Evolutionary conservation across 2,329 filamentous ascomycete species (phyloP).

Genomic region (Penicillium sp.): DNA sequence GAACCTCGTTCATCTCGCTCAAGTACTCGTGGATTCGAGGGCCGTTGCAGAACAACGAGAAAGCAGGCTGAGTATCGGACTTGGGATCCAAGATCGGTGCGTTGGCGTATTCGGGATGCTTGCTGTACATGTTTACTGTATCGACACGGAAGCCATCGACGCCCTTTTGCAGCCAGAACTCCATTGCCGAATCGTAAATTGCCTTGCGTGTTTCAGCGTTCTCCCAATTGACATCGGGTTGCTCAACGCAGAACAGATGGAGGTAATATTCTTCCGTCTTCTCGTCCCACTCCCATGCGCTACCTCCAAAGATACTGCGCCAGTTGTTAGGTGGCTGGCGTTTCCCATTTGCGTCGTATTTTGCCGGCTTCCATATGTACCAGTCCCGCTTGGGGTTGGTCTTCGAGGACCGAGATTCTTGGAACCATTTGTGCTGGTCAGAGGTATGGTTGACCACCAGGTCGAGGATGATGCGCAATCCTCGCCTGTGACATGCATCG

Average conservation of each 20-base stretch:
- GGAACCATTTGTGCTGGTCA: slow-evolving; percentile 68
- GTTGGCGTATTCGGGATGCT: slow-evolving; percentile 51
- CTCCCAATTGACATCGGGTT: slow-evolving; percentile 81
- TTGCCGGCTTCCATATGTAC: slow-evolving; percentile 58
- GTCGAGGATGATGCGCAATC: slow-evolving; percentile 69
- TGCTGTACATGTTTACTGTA: slow-evolving; percentile 66
- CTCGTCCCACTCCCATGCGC: slow-evolving; percentile 70
- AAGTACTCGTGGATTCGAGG: slow-evolving; percentile 70
- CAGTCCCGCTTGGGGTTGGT: slow-evolving; percentile 64
- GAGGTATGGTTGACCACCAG: slow-evolving; percentile 75
- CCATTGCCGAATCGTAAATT: slow-evolving; percentile 67
- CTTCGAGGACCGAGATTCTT: slow-evolving; percentile 60
- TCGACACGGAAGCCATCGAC: slow-evolving; percentile 71
- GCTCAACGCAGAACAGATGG: slow-evolving; percentile 69
- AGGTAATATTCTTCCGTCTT: slow-evolving; percentile 70
- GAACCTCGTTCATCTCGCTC: slow-evolving; percentile 61
- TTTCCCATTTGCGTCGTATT: slow-evolving; percentile 53
- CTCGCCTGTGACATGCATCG: slow-evolving; percentile 56
- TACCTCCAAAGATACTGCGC: slow-evolving; percentile 62
- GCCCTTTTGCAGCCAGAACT: slow-evolving; percentile 72
- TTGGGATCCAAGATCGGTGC: slow-evolving; percentile 55
- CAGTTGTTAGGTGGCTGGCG: slow-evolving; percentile 72
- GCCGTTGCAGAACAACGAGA: slow-evolving; percentile 65
- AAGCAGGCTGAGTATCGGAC: slow-evolving; percentile 53
- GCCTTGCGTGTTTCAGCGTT: slow-evolving; percentile 63